Evolutionary conservation across 805 yeast genomes (phyloP).

Genomic region (Candida qinlingensis): DNA sequence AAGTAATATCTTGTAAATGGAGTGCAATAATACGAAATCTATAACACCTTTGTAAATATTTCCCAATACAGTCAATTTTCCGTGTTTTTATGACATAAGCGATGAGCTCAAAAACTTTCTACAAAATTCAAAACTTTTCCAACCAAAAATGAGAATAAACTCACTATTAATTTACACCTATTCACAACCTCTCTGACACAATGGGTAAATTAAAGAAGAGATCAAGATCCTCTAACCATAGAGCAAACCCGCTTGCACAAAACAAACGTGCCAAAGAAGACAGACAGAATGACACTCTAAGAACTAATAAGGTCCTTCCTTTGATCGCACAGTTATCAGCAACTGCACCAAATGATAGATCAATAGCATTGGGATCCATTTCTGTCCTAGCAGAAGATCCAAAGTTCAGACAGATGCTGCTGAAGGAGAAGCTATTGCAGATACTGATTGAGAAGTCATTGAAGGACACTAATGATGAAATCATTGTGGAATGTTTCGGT

Average conservation of each 20-base stretch:
- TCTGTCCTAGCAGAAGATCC: conserved; percentile 67
- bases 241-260: conserved; percentile 30
- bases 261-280: conserved; percentile 28
- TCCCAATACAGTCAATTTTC: conserved; percentile 2
- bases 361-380: conserved; percentile 72
- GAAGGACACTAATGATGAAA: conserved; percentile 65
- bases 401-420: conserved; percentile 51
- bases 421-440: conserved; percentile 69
- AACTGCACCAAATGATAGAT: conserved; percentile 61
- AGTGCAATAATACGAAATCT: neutral
- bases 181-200: too few relatives aligned
- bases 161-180: too few relatives aligned
- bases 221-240: conserved; percentile 42
- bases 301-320: conserved; percentile 59
- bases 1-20: neutral
- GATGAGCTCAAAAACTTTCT: conserved; percentile 7
- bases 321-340: conserved; percentile 60
- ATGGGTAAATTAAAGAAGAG: conserved; percentile 79
- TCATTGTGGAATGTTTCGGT: conserved; percentile 77
- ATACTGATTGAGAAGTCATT: conserved; percentile 58
- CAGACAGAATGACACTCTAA: conserved; percentile 40
- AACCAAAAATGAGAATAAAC: too few relatives aligned
- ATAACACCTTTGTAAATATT: neutral
- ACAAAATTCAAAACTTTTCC: too few relatives aligned
- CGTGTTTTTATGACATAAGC: neutral